phyloP scores from a whole-genome alignment of 441 rosid species.

The Eruca vesicaria region DNA sequence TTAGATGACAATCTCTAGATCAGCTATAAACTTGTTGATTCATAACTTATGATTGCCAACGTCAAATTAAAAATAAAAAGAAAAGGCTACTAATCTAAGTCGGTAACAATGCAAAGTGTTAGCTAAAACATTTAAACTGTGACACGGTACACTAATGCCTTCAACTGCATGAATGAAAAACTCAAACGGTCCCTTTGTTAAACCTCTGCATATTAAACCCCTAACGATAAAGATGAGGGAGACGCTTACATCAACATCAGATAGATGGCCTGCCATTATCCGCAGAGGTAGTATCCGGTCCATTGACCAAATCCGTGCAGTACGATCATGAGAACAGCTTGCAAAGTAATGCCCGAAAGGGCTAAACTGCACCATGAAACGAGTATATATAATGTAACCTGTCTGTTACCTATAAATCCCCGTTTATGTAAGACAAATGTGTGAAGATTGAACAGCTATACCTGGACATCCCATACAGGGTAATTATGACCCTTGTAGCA shows the following conservation, averaged over 20 bases:
- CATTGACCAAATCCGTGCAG: constrained; percentile 96
- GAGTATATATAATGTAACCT: neutral
- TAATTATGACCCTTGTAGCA: constrained; percentile 99
- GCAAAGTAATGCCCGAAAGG: constrained; percentile 98
- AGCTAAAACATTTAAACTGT: neutral
- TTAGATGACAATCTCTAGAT: neutral
- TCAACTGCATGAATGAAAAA: neutral
- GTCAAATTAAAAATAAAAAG: neutral
- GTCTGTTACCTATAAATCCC: neutral
- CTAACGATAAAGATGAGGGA: constrained; percentile 19
- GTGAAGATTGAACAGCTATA: constrained; percentile 27
- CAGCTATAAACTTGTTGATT: neutral
- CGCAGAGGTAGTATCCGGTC: constrained; percentile 92
- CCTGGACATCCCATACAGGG: constrained; percentile 99
- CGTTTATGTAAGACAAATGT: neutral
- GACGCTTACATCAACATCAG: constrained; percentile 92
- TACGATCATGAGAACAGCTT: constrained; percentile 95
- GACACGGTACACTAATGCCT: neutral
- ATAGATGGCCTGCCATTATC: constrained; percentile 96
- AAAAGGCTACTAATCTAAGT: neutral
- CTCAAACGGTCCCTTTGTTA: neutral
- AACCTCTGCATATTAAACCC: neutral
- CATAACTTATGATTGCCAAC: neutral
- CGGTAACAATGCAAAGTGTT: neutral
- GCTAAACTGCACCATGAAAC: constrained; percentile 74